Conservation (phyloP, 140 eudicot species). For the Anethum foeniculum region DNA sequence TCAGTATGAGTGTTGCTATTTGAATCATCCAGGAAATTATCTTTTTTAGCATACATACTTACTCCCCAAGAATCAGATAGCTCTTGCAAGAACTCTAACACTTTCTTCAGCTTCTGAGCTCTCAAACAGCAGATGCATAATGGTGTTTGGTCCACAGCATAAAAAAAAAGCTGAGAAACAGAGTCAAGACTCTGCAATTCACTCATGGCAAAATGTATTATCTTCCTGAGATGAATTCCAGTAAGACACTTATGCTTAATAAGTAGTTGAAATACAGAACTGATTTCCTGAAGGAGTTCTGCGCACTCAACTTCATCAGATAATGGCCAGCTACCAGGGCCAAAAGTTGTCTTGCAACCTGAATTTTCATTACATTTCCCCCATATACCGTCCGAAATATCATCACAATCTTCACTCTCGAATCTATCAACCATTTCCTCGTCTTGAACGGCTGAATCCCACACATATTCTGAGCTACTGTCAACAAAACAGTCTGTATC, state of each 20-base stretch:
- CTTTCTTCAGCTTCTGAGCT: conserved; percentile 64
- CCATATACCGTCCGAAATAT: conserved; percentile 31
- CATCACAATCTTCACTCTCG: conserved; percentile 30
- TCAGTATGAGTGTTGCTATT: conserved; percentile 21
- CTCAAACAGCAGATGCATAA: conserved; percentile 83
- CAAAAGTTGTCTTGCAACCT: conserved; percentile 33
- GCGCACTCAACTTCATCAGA: conserved; percentile 73
- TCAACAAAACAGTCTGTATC: conserved; percentile 35
- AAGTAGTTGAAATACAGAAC: conserved; percentile 47
- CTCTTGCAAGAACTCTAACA: conserved; percentile 61
- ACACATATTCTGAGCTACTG: conserved; percentile 45
- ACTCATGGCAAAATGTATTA: conserved; percentile 67
- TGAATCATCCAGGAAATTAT: conserved; percentile 37
- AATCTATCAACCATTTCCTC: conserved; percentile 27
- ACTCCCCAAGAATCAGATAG: conserved; percentile 66
- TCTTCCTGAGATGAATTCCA: conserved; percentile 64
- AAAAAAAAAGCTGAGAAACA: conserved; percentile 52
- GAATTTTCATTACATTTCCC: conserved; percentile 42
- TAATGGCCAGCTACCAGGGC: conserved; percentile 66
- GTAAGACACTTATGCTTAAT: conserved; percentile 65
- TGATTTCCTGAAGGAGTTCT: conserved; percentile 70
- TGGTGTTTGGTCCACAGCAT: conserved; percentile 60
- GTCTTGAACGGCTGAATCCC: conserved; percentile 39
- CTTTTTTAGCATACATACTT: conserved; percentile 55
- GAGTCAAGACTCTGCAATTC: conserved; percentile 36